Base-by-base conservation (phyloP, 176 grass and related monocot genomes). In the Oryza australiensis region DNA sequence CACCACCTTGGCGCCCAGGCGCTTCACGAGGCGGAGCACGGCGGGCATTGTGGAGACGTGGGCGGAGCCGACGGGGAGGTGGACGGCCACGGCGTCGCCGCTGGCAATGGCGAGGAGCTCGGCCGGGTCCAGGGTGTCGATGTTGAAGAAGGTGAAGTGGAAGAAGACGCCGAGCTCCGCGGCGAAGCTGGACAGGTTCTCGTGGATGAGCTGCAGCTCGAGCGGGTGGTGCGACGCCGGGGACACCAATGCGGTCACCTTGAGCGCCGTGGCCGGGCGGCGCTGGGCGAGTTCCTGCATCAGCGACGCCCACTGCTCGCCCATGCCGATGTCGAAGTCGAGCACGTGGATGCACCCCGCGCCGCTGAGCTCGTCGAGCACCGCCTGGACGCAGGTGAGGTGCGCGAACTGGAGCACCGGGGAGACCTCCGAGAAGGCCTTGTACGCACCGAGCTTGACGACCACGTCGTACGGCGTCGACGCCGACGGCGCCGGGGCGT, bases 271-370 rank as follows among this genome's bases (percentile, higher is more conserved):
- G 4, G 87, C 85, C 53, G 86, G 86, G 74, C 79, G 67, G 51
- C 75, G 78, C 70, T 90, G 90, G 49, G 95, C 95, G 38, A 98
- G 86, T 79, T 98, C 95, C 29, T 98, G 95, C 86, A 98, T 89
- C 41, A 98, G 94, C 30, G 95, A 92, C 9, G 95, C 91, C 95
- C 95, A 98, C 76, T 98, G 95, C 74, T 87, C 92, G 70, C 95
- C 95, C 76, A 94, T 84, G 5, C 92, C 95, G 66, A 98, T 89
- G 88, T 98, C 95, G 7, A 98, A 80, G 87, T 98, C 95, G 9
- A 98, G 70, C 9, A 94, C 91, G 75, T 98, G 95, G 88, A 95
- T 88, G 78, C 92, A 79, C 12, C 53, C 20, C 0, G 90, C 83
- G 9, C 84, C 66, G 33, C 64, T 66, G 24, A 97, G 86, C 71